Evolutionary conservation across 306 rosid genomes (phyloP).

Genomic region (Astragalus glycyphyllos): DNA sequence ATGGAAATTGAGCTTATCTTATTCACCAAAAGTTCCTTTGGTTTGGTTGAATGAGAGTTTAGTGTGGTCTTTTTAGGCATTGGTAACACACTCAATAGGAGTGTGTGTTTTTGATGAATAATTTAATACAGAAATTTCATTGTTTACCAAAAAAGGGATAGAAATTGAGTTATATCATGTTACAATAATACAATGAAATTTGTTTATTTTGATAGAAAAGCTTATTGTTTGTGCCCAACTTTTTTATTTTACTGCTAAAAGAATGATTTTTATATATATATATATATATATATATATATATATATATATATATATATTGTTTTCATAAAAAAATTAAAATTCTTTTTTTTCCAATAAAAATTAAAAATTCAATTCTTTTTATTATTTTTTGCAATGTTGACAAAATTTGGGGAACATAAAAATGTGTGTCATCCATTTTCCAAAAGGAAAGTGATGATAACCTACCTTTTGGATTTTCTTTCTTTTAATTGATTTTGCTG

Average conservation of each 20-base stretch:
- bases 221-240: slow-evolving; percentile 2
- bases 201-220: slow-evolving; percentile 10
- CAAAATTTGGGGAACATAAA: not conserved
- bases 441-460: not conserved
- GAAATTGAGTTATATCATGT: slow-evolving; percentile 2
- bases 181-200: not conserved
- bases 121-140: slow-evolving; percentile 12
- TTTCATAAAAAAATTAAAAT: too few species aligned
- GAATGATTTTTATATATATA: not conserved
- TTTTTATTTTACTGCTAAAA: slow-evolving; percentile 13
- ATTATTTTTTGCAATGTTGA: not conserved
- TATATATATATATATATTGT: too few species aligned
- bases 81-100: slow-evolving; percentile 38
- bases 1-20: slow-evolving; percentile 52
- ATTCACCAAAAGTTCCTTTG: slow-evolving; percentile 49
- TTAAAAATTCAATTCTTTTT: not conserved
- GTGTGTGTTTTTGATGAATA: slow-evolving; percentile 38
- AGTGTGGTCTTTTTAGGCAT: slow-evolving; percentile 49
- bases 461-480: not conserved
- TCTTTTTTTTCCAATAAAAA: not conserved
- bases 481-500: not conserved
- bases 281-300: too few species aligned
- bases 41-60: slow-evolving; percentile 73
- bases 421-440: not conserved
- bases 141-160: too few species aligned